Percentiles rank a stretch among this genome's conserved stretches.
Evolutionary conservation across 169 alveolate genomes (phyloP).

Genomic region (Eimeria sp.): DNA sequence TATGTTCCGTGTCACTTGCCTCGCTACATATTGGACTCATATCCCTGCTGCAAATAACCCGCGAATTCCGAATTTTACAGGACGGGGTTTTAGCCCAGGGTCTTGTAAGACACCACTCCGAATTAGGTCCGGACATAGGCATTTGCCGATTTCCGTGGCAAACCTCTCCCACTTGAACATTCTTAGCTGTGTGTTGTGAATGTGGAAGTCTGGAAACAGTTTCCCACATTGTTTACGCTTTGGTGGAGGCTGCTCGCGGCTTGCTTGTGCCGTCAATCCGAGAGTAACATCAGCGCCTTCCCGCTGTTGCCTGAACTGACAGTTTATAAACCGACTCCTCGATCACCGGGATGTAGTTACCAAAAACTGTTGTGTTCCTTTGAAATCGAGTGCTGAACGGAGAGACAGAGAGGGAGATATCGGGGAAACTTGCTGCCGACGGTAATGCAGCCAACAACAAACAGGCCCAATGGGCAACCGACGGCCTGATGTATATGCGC

Average conservation of each 20-base stretch:
- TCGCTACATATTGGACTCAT: conserved; percentile 72
- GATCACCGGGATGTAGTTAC: neutral
- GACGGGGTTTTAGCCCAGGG: conserved; percentile 19
- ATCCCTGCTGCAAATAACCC: conserved; percentile 32
- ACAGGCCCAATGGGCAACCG: conserved; percentile 50
- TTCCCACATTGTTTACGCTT: conserved; percentile 43
- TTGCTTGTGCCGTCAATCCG: neutral
- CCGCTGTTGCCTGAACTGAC: neutral
- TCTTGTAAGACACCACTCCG: conserved; percentile 26
- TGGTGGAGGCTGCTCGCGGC: neutral
- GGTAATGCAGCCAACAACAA: neutral
- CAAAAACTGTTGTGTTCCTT: neutral
- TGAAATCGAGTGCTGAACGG: neutral
- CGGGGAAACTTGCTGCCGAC: neutral
- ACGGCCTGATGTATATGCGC: neutral
- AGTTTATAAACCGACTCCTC: neutral
- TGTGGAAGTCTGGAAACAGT: neutral
- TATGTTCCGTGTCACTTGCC: conserved; percentile 46
- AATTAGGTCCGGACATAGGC: neutral
- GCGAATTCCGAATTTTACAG: neutral
- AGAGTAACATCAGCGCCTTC: neutral
- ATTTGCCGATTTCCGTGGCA: conserved; percentile 29
- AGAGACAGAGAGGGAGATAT: neutral
- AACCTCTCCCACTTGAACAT: conserved; percentile 3
- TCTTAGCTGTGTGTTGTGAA: neutral